Evolutionary conservation across 1,284 basidiomycete genomes (phyloP), one percentile per base, ranked within the genome.

Genomic region (Ceratobasidium sp.): DNA sequence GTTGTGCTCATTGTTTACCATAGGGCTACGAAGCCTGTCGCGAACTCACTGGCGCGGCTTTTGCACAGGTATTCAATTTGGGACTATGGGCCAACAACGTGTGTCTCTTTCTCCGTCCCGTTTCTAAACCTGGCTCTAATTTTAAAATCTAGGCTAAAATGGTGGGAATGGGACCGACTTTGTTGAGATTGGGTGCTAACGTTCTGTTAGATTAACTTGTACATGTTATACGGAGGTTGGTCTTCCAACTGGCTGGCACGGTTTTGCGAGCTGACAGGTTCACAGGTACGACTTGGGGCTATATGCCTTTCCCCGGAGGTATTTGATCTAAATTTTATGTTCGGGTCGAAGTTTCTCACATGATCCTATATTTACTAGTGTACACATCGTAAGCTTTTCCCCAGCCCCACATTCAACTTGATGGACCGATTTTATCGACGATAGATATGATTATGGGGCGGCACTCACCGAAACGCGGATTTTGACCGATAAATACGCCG

Each of bases 51-150:
- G 89, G 90, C 1, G 82, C 88, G 0, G 84, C 88, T 75, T 93
- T 92, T 80, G 84, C 88, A 79, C 89, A 87, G 53, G 91, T 92
- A 0, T 92, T 92, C 79, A 87, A 92, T 77, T 83, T 88, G 65
- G 83, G 90, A 60, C 83, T 92, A 55, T 92, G 89, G 89, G 90
- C 91, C 3, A 85, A 86, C 48, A 93, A 92, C 78, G 89, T 86
- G 2, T 92, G 92, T 77, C 75, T 41, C 1, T 52, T 41, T 12
- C 18, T 12, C 3, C 32, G 4, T 14, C 4, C 26, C 21, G 12
- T 16, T 43, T 16, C 18, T 53, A 28, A 18, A 41, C 23, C 23
- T 18, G 23, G 3, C 39, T 41, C 48, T 53, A 18, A 41, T 12
- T 60, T 28, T 28, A 21, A 28, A 39, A 28, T 39, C 16, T 32